phyloP scores from a whole-genome alignment of 1,284 basidiomycete species.

The Cerrena zonata region DNA sequence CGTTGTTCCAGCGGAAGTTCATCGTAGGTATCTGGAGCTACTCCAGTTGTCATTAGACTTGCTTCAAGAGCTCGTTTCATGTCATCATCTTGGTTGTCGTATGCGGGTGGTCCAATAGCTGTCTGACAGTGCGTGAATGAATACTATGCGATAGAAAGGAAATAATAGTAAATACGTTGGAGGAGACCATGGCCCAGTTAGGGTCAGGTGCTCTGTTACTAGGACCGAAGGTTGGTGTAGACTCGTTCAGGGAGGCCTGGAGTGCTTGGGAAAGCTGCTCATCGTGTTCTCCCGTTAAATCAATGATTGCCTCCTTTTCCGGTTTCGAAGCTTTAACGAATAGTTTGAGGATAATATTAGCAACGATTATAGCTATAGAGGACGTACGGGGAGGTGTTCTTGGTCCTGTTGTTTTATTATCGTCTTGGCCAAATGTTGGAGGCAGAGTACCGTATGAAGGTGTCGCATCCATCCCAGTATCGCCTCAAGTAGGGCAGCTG shows the following conservation, averaged over 20 bases:
- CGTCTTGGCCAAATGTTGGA: constrained; percentile 11
- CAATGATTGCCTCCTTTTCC: constrained; percentile 37
- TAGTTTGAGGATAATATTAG: not conserved
- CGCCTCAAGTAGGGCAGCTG: constrained; percentile 52
- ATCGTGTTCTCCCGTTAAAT: constrained; percentile 53
- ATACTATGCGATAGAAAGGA: not conserved
- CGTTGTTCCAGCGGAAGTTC: constrained; percentile 44
- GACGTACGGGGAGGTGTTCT: constrained; percentile 32
- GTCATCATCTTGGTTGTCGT: constrained; percentile 46
- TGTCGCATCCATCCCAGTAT: constrained; percentile 31
- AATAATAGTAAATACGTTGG: constrained; percentile 42
- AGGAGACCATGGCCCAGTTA: constrained; percentile 62
- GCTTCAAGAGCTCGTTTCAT: constrained; percentile 63
- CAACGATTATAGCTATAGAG: no score
- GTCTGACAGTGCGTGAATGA: constrained; percentile 12
- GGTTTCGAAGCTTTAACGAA: constrained; percentile 30
- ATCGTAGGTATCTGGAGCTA: constrained; percentile 26
- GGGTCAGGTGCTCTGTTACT: constrained; percentile 56
- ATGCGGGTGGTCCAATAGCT: constrained; percentile 30
- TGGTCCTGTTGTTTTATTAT: constrained; percentile 15
- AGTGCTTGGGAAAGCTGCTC: constrained; percentile 48
- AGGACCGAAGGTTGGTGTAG: constrained; percentile 44
- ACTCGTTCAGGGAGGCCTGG: constrained; percentile 44
- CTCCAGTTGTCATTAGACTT: constrained; percentile 33
- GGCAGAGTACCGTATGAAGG: constrained; percentile 9